Percentiles rank a stretch among this genome's conserved stretches.
Evolutionary conservation across 805 yeast species (phyloP).

Genomic region (Sugiyamaella smithiae): DNA sequence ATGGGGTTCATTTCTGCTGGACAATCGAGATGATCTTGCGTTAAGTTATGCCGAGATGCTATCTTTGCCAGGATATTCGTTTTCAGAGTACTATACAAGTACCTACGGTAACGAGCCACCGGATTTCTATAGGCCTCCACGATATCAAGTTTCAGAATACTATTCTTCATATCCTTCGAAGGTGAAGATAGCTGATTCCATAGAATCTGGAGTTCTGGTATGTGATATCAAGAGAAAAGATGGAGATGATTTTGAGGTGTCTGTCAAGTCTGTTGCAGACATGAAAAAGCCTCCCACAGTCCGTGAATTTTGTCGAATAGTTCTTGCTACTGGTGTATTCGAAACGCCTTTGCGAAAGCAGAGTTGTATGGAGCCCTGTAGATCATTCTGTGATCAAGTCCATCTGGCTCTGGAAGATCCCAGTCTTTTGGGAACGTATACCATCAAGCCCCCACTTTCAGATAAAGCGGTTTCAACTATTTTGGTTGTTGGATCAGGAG

Average conservation of each 20-base stretch:
- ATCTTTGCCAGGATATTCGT: slow-evolving; percentile 33
- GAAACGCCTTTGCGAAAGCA: slow-evolving; percentile 17
- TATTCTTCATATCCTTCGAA: slow-evolving; percentile 27
- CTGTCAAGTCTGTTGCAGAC: neutral
- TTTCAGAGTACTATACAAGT: slow-evolving; percentile 23
- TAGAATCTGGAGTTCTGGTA: slow-evolving; percentile 22
- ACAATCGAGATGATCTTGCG: slow-evolving; percentile 19
- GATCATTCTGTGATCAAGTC: neutral
- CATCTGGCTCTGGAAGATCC: neutral
- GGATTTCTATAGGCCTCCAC: slow-evolving; percentile 28
- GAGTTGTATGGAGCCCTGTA: neutral
- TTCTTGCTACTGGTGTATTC: slow-evolving; percentile 31
- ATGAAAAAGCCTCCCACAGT: neutral
- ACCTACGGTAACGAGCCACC: slow-evolving; percentile 13
- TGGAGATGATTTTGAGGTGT: neutral
- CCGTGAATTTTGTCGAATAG: slow-evolving; percentile 9
- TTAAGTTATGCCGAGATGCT: slow-evolving; percentile 36
- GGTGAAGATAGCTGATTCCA: slow-evolving; percentile 24
- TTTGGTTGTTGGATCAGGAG: slow-evolving; percentile 34
- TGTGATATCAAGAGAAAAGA: slow-evolving; percentile 1
- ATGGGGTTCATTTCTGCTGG: slow-evolving; percentile 28
- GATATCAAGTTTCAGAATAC: slow-evolving; percentile 30
- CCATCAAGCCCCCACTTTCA: slow-evolving; percentile 4
- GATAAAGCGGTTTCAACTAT: slow-evolving; percentile 3
- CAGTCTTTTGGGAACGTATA: slow-evolving; percentile 1